Evolutionary conservation across 1,284 basidiomycete genomes (phyloP), one percentile per base, ranked within the genome.

Genomic region (Sphaerobolus stellatus): DNA sequence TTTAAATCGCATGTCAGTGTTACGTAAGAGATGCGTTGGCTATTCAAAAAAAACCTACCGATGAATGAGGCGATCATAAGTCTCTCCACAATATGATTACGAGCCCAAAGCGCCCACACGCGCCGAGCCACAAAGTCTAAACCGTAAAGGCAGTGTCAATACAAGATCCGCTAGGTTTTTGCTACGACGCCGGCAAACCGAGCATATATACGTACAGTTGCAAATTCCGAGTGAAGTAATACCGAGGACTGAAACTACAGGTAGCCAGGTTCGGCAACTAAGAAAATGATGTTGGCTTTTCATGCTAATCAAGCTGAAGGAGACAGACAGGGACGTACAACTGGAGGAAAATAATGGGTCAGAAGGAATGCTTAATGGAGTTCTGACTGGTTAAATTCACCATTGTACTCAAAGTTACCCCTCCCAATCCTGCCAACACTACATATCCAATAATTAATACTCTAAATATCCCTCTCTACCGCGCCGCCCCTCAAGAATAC

Each of bases 121-220:
- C 52, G 52, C 16, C 31, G 45, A 4, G 41, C 31, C 4, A 48
- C 36, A 27, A 54, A 54, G 13, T 48, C 52, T 54, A 18, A 24
- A 3, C 24, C 8, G 29, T 9, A 25, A 28, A 18, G n/a, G 20
- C 4, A 34, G 34, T 16, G 6, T 16, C 2, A 14, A 6, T 33
- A 33, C 2, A 2, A 14, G 20, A 29, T 22, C 14, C 16, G 9
- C 11, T 14, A 3, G 22, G 18, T 34, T n/a, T 8, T 13, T 38
- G 20, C 16, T 2, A 28, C n/a, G 14, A 18, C 9, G 11, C 4
- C 30, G 9, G n/a, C n/a, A n/a, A n/a, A n/a, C n/a, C n/a, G n/a
- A n/a, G n/a, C n/a, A n/a, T n/a, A n/a, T n/a, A n/a, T n/a, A n/a
- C n/a, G n/a, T n/a, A n/a, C n/a, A n/a, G n/a, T n/a, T n/a, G n/a